phyloP scores from a whole-genome alignment of 1,284 basidiomycete species.

The Melampsora americana region DNA sequence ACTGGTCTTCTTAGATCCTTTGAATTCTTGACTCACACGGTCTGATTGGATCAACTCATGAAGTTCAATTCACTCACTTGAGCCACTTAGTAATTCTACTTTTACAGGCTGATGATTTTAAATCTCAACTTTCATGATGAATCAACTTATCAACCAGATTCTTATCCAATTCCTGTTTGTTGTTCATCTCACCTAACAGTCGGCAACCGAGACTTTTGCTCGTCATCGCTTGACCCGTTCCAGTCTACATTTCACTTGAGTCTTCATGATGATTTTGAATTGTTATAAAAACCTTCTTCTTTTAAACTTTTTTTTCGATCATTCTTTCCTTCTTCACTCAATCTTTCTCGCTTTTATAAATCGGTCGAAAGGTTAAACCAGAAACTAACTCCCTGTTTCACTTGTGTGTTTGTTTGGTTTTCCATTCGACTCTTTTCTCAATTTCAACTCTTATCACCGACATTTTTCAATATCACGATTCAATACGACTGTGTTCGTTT shows the following conservation, averaged over 20 bases:
- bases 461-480: not conserved
- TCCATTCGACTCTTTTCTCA: not conserved
- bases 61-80: too few species aligned
- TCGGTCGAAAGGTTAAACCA: too few species aligned
- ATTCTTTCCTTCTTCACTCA: not conserved
- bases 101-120: too few species aligned
- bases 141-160: too few species aligned
- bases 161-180: not conserved
- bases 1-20: too few species aligned
- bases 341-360: not conserved
- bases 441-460: not conserved
- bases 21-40: too few species aligned
- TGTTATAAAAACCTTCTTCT: not conserved
- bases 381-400: too few species aligned
- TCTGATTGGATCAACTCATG: too few species aligned
- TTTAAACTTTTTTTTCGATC: not conserved
- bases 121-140: too few species aligned
- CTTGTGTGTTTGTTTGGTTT: too few species aligned
- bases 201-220: not conserved
- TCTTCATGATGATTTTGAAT: not conserved
- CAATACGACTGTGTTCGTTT: not conserved
- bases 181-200: not conserved
- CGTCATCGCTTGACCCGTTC: not conserved
- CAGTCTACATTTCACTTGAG: slow-evolving; percentile 1
- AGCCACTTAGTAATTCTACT: too few species aligned